phyloP scores from a whole-genome alignment of 106 monocot species.

The Apostasia shenzhenica region DNA sequence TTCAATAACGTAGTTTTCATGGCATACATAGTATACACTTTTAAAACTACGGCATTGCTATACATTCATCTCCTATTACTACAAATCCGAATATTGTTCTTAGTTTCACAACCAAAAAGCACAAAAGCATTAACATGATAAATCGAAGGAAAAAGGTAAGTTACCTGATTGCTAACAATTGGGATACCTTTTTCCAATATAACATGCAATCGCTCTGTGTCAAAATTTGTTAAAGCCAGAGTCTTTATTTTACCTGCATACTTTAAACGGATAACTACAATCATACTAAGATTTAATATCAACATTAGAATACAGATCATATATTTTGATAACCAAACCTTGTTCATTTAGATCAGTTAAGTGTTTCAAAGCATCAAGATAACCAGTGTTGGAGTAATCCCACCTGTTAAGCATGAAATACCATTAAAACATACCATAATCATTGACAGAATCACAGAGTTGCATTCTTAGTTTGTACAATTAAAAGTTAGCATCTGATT shows the following conservation, averaged over 20 bases:
- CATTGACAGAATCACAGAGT: no score
- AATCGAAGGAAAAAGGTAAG: background rate
- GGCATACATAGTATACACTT: no score
- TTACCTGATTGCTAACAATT: constrained; percentile 90
- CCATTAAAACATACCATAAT: background rate
- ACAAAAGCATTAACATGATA: background rate
- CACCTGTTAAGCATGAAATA: constrained; percentile 48
- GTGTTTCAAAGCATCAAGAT: constrained; percentile 93
- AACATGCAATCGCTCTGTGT: constrained; percentile 55
- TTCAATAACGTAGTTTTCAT: no score
- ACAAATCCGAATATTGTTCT: no score
- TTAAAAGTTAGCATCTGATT: no score
- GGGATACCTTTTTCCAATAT: constrained; percentile 70
- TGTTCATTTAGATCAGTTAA: constrained; percentile 80
- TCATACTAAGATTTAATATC: constrained; percentile 3
- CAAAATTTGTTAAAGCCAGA: constrained; percentile 71
- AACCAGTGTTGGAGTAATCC: constrained; percentile 92
- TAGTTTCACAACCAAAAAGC: background rate
- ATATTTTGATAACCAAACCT: constrained; percentile 36
- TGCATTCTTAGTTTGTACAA: no score
- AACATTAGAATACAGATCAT: background rate
- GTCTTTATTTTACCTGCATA: constrained; percentile 77
- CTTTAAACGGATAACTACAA: constrained; percentile 7
- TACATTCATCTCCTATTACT: no score
- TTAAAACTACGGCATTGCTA: no score